A percentile compares a stretch with the other conserved stretches of the same genome.
Evolutionary conservation across 192 early-diverging fungal species (phyloP).

Genomic region (Cetraspora pellucida): DNA sequence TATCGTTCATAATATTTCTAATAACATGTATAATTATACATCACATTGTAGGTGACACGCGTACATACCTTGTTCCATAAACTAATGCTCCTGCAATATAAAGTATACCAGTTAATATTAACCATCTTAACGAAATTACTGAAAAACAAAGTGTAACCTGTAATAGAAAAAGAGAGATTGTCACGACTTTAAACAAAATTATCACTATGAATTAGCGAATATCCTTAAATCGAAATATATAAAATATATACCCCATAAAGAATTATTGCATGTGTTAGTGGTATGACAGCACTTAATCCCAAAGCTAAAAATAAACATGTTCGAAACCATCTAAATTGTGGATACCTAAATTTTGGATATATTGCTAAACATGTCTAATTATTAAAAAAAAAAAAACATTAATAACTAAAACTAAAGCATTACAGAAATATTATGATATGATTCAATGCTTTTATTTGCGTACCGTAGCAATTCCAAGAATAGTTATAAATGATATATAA

Average conservation of each 20-base stretch:
- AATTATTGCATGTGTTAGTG: constrained; percentile 63
- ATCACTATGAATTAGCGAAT: constrained; percentile 17
- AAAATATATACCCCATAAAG: constrained; percentile 66
- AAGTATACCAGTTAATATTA: constrained; percentile 71
- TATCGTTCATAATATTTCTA: no score
- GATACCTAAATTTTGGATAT: constrained; percentile 65
- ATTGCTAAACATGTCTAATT: constrained; percentile 57
- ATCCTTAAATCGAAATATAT: neutral
- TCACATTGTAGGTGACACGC: neutral
- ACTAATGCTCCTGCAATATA: constrained; percentile 86
- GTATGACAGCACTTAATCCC: constrained; percentile 76
- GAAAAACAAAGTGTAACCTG: constrained; percentile 43
- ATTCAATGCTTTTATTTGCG: neutral
- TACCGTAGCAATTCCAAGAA: constrained; percentile 68
- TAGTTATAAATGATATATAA: constrained; percentile 63
- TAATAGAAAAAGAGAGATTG: neutral
- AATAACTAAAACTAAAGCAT: neutral
- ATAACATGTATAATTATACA: neutral
- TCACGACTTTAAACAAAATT: neutral
- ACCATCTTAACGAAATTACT: constrained; percentile 63
- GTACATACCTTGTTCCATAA: constrained; percentile 59
- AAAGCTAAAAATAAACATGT: constrained; percentile 79
- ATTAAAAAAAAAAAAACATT: neutral
- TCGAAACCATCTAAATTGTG: constrained; percentile 78
- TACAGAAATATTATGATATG: neutral